phyloP scores from a whole-genome alignment of 805 yeast genomes.

The Metschnikowia henanensis region DNA sequence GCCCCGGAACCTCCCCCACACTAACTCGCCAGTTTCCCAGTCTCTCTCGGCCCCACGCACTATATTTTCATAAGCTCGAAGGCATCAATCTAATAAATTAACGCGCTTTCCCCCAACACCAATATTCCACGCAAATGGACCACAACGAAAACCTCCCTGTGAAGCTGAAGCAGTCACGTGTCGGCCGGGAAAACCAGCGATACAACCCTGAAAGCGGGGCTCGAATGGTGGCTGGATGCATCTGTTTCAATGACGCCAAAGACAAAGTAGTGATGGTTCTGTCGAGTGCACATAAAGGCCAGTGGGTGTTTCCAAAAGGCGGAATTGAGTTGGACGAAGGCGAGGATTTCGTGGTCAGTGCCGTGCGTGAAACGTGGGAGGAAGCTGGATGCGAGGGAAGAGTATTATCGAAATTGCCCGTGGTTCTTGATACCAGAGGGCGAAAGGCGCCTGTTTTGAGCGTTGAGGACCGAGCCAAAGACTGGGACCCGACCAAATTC shows the following conservation, averaged over 20 bases:
- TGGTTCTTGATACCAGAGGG: constrained; percentile 57
- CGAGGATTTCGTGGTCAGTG: constrained; percentile 49
- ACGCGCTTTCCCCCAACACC: no score
- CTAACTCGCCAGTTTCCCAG: no score
- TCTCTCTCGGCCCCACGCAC: no score
- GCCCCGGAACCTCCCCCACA: no score
- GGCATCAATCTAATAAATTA: no score
- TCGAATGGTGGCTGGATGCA: constrained; percentile 90
- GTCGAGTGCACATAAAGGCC: constrained; percentile 64
- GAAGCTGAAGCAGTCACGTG: constrained; percentile 31
- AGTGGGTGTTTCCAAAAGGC: constrained; percentile 95
- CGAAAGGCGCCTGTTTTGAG: constrained; percentile 36
- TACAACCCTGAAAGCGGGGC: constrained; percentile 68
- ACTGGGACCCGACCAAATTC: constrained; percentile 34
- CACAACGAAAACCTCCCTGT: constrained; percentile 12
- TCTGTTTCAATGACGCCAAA: constrained; percentile 59
- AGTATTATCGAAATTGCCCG: constrained; percentile 56
- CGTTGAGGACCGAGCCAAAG: constrained; percentile 28
- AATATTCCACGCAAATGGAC: no score
- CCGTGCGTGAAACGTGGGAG: constrained; percentile 94
- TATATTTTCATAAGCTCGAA: neutral
- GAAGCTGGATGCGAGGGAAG: constrained; percentile 89
- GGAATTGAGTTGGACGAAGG: constrained; percentile 88
- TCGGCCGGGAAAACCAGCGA: constrained; percentile 58
- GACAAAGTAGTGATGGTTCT: constrained; percentile 74